Evolutionary conservation across 2,329 filamentous ascomycete species (phyloP).

Genomic region (Ambrosiella cleistominuta): DNA sequence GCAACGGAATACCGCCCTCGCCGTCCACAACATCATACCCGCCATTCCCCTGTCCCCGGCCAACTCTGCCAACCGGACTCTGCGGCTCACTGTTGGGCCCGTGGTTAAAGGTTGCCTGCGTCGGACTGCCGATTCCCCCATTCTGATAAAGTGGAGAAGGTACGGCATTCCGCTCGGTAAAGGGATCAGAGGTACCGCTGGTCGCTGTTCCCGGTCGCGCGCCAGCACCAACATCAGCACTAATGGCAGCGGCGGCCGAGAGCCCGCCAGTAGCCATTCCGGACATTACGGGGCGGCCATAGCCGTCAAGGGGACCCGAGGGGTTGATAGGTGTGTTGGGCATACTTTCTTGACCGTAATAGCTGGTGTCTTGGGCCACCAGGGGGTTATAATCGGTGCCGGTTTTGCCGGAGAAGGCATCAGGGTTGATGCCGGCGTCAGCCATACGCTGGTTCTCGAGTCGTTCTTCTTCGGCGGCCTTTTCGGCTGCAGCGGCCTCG

Average conservation of each 20-base stretch:
- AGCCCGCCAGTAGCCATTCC: constrained; percentile 16
- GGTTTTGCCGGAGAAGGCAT: constrained; percentile 23
- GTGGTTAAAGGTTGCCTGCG: background rate
- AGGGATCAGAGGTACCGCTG: background rate
- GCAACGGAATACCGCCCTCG: constrained; percentile 5
- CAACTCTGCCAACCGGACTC: background rate
- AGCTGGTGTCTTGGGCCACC: constrained; percentile 16
- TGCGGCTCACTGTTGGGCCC: background rate
- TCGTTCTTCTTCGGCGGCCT: constrained; percentile 29
- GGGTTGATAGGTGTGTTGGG: constrained; percentile 11
- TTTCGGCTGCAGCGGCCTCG: constrained; percentile 31
- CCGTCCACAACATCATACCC: constrained; percentile 5
- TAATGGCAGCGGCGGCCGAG: constrained; percentile 12
- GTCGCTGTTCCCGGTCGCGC: background rate
- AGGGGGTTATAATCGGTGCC: constrained; percentile 23
- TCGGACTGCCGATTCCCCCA: constrained; percentile 4
- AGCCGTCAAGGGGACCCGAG: constrained; percentile 16
- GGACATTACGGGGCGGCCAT: constrained; percentile 18
- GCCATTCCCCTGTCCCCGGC: constrained; percentile 1
- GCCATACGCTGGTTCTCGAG: constrained; percentile 33
- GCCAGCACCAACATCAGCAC: background rate
- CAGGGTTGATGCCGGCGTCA: constrained; percentile 30
- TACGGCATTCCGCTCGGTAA: constrained; percentile 2
- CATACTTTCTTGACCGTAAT: constrained; percentile 15
- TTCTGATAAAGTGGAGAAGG: constrained; percentile 8